Base-by-base conservation (phyloP, 1,139 yeast species). In the Nakaseomyces bracarensis region DNA sequence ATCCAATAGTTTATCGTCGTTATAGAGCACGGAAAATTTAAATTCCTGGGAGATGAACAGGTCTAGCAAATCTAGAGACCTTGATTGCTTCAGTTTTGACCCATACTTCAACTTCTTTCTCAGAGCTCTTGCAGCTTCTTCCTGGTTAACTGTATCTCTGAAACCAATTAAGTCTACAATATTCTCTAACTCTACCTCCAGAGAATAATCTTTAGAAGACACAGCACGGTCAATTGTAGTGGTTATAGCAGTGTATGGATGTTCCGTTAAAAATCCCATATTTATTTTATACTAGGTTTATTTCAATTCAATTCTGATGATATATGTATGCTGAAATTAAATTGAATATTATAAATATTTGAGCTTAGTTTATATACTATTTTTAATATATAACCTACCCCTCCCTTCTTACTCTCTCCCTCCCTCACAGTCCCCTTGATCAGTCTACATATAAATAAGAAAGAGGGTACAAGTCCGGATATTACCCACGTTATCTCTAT, bases 21-120 rank as follows among this genome's bases (percentile, higher is more conserved):
- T 72, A 51, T 85, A 87, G 40, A 86, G 57, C 19, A 53, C 58
- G 3, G 55, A 52, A 34, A 65, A 50, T 33, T 43, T 49, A 13
- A 64, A 85, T 3, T 93, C 85, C 60, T 89, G 89, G 46, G 82
- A 74, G 3, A 89, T 79, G 44, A 89, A 65, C 28, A 83, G 69
- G 56, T 89, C 95, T 46, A 87, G 68, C 15, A 89, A 56, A 45
- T 74, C 74, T 49, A 89, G 64, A 0, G 95, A 84, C 42, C 58
- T 44, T 4, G 51, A 43, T 34, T 57, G 59, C 36, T 58, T 58
- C 15, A 49, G 9, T 40, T 43, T 44, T 27, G 48, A 52, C n/a
- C 97, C 97, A 59, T 91, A 83, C 65, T 91, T 91, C 59, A 91
- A 68, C 58, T 80, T 78, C 67, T 91, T 91, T 42, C 98, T 72